These are phyloP conservation scores for Colletotrichum sp. DNA, from an alignment of 2,329 filamentous ascomycete species.

Conservation along the genomic window DNA sequence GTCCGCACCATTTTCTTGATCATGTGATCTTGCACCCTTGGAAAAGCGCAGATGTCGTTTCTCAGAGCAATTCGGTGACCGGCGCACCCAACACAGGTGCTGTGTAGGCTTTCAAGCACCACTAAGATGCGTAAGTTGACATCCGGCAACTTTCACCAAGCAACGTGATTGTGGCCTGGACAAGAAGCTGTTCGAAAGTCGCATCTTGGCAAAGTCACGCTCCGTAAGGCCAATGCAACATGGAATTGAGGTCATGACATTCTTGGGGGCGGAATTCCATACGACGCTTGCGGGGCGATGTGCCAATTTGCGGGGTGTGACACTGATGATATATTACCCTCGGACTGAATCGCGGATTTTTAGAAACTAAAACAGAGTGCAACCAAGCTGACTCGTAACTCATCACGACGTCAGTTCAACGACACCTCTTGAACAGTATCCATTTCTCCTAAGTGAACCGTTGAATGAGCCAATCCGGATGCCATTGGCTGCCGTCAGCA, in stretches of 20 bases:
- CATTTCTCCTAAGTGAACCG: background rate
- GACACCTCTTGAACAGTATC: background rate
- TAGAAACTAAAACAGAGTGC: background rate
- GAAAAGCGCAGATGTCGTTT: background rate
- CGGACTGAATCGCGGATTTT: background rate
- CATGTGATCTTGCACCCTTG: background rate
- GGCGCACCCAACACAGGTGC: background rate
- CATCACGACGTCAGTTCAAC: background rate
- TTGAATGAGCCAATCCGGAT: background rate
- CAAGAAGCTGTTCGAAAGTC: background rate
- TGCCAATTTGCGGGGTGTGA: background rate
- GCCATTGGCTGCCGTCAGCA: background rate
- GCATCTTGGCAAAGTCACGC: background rate
- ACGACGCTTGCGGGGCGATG: background rate
- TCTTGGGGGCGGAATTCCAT: background rate
- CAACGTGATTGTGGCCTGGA: background rate
- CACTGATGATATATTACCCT: background rate
- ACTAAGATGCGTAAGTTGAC: background rate
- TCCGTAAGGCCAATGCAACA: background rate
- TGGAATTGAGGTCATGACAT: background rate
- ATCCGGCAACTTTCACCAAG: background rate
- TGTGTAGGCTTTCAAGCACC: background rate
- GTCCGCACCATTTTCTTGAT: background rate
- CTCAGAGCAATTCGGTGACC: background rate
- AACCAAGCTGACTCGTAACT: background rate